Conservation (phyloP, 225 moss, liverwort and hornwort genomes). For the Ulota crispa region DNA sequence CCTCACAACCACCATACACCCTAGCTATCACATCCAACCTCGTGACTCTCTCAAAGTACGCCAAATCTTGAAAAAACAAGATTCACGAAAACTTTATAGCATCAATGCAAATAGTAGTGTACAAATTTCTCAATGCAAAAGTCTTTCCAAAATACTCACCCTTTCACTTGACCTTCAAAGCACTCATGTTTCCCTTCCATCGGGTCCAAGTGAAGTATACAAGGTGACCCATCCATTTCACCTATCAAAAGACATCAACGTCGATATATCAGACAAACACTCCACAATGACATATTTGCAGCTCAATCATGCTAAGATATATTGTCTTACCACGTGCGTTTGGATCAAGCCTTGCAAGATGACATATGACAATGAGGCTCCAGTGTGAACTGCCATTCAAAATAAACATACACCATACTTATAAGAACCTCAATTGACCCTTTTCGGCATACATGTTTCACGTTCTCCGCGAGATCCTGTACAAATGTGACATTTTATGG, state of each 20-base stretch:
- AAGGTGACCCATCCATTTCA: neutral
- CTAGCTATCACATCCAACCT: neutral
- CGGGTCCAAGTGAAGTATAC: slow-evolving; percentile 32
- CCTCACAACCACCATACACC: no score
- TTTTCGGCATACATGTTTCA: accelerated
- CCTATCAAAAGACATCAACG: neutral
- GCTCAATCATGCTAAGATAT: accelerated
- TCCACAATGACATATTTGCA: accelerated
- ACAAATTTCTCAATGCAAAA: no score
- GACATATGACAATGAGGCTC: slow-evolving; percentile 26
- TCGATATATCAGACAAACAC: neutral
- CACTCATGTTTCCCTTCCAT: slow-evolving; percentile 12
- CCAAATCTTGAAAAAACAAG: neutral
- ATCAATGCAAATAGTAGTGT: no score
- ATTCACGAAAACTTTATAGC: no score
- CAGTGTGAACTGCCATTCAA: slow-evolving; percentile 5
- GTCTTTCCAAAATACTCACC: neutral
- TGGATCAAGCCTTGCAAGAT: neutral
- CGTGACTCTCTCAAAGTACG: no score
- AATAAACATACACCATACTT: accelerated
- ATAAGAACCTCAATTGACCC: accelerated
- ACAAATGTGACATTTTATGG: no score
- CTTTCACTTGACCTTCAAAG: slow-evolving; percentile 12
- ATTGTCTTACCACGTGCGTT: neutral
- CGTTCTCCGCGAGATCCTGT: no score